phyloP scores from a whole-genome alignment of 352 stramenopile genomes.

The Phytopythium aichiense region DNA sequence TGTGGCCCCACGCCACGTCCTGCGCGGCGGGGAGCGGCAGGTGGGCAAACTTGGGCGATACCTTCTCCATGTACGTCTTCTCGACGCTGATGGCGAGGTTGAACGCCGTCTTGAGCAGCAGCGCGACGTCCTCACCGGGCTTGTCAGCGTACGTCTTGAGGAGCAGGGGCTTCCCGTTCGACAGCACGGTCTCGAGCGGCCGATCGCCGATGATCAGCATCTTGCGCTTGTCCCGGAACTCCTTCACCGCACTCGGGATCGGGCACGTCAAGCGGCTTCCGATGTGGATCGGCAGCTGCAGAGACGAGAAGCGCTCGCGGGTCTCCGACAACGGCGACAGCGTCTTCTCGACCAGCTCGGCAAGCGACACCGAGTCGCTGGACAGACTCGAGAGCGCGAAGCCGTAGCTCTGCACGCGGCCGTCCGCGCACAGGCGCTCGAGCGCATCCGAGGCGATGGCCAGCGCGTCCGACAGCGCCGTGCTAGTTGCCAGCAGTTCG shows the following conservation, averaged over 20 bases:
- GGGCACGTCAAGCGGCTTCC: slow-evolving; percentile 23
- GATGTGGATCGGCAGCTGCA: slow-evolving; percentile 58
- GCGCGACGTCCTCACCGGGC: slow-evolving; percentile 59
- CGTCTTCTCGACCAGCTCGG: slow-evolving; percentile 39
- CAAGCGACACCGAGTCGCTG: slow-evolving; percentile 18
- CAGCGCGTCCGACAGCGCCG: slow-evolving; percentile 28
- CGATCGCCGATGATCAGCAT: slow-evolving; percentile 66
- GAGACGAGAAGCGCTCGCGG: slow-evolving; percentile 46
- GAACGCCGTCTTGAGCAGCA: slow-evolving; percentile 77
- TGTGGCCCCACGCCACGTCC: slow-evolving; percentile 77
- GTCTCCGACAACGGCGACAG: slow-evolving; percentile 36
- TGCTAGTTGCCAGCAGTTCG: slow-evolving; percentile 20
- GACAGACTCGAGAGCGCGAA: slow-evolving; percentile 30
- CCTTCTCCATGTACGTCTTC: slow-evolving; percentile 72
- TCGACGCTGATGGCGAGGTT: slow-evolving; percentile 79
- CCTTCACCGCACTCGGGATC: slow-evolving; percentile 24
- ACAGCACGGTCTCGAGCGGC: slow-evolving; percentile 55
- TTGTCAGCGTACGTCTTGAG: slow-evolving; percentile 39
- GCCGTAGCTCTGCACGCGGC: slow-evolving; percentile 61
- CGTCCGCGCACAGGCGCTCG: slow-evolving; percentile 31
- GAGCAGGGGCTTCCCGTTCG: slow-evolving; percentile 57
- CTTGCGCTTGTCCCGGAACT: slow-evolving; percentile 40
- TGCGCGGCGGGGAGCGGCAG: slow-evolving; percentile 40
- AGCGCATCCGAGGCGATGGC: slow-evolving; percentile 27
- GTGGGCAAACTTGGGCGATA: slow-evolving; percentile 38